Base-by-base conservation (phyloP, 352 stramenopile genomes). In the Globisporangium paddicum region DNA sequence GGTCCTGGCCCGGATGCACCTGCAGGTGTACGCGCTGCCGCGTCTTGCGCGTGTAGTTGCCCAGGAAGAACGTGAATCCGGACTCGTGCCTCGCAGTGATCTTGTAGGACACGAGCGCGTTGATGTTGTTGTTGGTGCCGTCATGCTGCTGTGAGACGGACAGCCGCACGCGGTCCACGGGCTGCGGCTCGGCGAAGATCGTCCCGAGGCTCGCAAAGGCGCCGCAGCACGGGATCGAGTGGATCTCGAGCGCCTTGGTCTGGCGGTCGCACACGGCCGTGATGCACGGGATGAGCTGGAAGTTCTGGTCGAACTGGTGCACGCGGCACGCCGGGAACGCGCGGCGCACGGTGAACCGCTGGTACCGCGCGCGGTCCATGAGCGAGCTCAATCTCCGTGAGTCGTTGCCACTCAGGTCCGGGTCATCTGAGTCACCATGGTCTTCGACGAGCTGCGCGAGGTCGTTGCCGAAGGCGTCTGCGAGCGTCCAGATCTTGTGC, bases 1-100 rank as follows among this genome's bases (percentile, higher is more conserved):
- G 58, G 34, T 69, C 63, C 59, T 69, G 63, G n/a, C 63, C 63
- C 0, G 63, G 45, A 41, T 69, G 61, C 45, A 69, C 63, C 7
- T 38, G 49, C 51, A 69, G 14, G 19, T 51, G 38, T 35, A 63
- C 62, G 45, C 54, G 40, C 21, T 50, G 47, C 47, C 55, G 55
- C 42, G 32, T 41, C 57, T 65, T 65, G 42, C 62, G 62, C 44
- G 52, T 19, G 45, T 65, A 68, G 35, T 64, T 55, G 45, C 63
- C 63, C 40, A 69, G n/a, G 32, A 69, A 69, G 52, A 69, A 65
- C 35, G 58, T 69, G 37, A 69, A 69, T 13, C 63, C 59, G 16
- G 41, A 62, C 5, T 66, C 63, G 41, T 65, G 48, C 25, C 35
- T 19, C 21, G 63, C 58, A 14, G 58, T 66, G 26, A 69, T 44